Percentiles rank a stretch among this genome's conserved stretches.
Evolutionary conservation across 352 stramenopile species (phyloP).

Genomic region (Globisporangium perplexum): DNA sequence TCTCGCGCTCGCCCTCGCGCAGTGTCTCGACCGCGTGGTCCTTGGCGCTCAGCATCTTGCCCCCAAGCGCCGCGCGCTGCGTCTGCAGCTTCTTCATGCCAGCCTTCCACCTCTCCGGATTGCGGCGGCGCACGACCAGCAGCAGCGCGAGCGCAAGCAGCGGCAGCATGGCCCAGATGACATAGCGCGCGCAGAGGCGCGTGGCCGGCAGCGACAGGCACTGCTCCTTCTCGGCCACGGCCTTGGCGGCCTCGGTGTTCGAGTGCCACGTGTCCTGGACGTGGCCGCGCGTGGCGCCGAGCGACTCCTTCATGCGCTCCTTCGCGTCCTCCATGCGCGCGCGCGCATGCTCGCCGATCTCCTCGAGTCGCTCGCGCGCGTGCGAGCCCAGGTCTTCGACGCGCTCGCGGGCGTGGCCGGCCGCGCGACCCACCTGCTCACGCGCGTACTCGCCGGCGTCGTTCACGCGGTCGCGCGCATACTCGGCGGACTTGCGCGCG

Average conservation of each 20-base stretch:
- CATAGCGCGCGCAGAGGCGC: conserved; percentile 38
- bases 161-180: conserved; percentile 41
- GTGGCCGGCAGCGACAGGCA: conserved; percentile 40
- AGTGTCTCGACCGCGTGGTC: conserved; percentile 28
- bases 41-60: conserved; percentile 37
- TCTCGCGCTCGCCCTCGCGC: conserved; percentile 23
- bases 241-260: conserved; percentile 42
- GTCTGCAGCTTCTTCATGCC: conserved; percentile 43
- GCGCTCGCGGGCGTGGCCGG: conserved; percentile 16
- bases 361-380: conserved; percentile 28
- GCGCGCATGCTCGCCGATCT: conserved; percentile 23
- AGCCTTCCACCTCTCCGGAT: conserved; percentile 63
- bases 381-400: conserved; percentile 24
- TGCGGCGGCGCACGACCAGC: conserved; percentile 43
- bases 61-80: conserved; percentile 37
- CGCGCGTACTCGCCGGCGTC: conserved; percentile 33
- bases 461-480: conserved; percentile 19
- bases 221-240: conserved; percentile 37
- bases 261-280: conserved; percentile 51
- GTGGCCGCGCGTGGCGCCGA: conserved; percentile 27
- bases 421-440: conserved; percentile 41
- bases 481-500: conserved; percentile 13
- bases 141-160: conserved; percentile 26
- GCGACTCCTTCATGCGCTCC: conserved; percentile 41
- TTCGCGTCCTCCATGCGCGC: conserved; percentile 25